Percentiles rank a stretch among this genome's conserved stretches.
These are phyloP conservation scores for Pseudogymnoascus sp. DNA, from an alignment of 2,329 filamentous ascomycete species.

Conservation along the genomic window DNA sequence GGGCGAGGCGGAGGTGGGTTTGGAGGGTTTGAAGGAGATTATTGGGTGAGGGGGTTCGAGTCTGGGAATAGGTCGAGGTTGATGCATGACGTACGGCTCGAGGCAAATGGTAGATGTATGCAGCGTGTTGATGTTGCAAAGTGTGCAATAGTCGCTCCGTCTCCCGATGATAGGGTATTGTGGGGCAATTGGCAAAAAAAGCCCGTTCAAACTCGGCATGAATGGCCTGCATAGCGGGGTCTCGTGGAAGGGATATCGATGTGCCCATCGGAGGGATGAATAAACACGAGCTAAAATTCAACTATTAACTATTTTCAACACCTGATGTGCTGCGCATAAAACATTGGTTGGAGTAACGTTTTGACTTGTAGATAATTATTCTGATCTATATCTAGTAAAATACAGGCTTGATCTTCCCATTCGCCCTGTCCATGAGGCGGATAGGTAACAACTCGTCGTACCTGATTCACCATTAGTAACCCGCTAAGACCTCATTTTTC, in stretches of 20 bases:
- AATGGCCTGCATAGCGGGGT: neutral
- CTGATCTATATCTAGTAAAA: conserved; percentile 25
- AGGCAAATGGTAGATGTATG: neutral
- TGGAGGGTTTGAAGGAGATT: conserved; percentile 1
- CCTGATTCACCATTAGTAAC: conserved; percentile 9
- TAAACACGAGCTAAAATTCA: neutral
- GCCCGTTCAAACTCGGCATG: neutral
- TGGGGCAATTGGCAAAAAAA: neutral
- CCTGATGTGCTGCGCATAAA: neutral
- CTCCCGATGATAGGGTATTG: neutral
- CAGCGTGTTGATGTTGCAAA: neutral
- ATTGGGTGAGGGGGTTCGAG: neutral
- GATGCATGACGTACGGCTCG: neutral
- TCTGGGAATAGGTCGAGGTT: neutral
- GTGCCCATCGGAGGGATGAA: neutral
- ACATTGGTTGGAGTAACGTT: neutral
- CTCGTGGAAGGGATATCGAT: neutral
- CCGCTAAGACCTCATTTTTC: conserved; percentile 36
- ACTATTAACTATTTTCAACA: neutral
- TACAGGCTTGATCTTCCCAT: conserved; percentile 34
- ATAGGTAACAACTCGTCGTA: conserved; percentile 22
- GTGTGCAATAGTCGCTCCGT: neutral
- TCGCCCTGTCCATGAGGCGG: conserved; percentile 28
- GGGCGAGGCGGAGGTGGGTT: conserved; percentile 21
- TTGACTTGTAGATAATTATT: neutral